phyloP scores from a whole-genome alignment of 768 basidiomycete genomes.

The Rhizopogon sp. region DNA sequence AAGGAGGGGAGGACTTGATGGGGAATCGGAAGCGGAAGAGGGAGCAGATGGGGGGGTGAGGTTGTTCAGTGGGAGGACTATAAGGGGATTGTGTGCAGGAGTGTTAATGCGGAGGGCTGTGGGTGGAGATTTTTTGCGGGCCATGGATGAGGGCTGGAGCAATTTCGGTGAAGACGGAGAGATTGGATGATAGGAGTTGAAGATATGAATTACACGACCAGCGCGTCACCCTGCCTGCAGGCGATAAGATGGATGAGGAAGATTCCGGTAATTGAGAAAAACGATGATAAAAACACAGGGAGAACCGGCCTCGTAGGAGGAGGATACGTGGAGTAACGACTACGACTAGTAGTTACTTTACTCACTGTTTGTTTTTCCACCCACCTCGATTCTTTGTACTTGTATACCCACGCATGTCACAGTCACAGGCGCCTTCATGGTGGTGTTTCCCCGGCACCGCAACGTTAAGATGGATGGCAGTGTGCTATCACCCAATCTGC shows the following conservation, averaged over 20 bases:
- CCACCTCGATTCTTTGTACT: too few species aligned
- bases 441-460: too few species aligned
- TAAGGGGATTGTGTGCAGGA: conserved; percentile 42
- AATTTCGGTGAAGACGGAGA: conserved; percentile 21
- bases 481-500: too few species aligned
- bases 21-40: conserved; percentile 48
- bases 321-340: too few species aligned
- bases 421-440: too few species aligned
- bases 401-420: too few species aligned
- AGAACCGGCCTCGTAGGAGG: background rate
- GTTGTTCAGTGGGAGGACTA: conserved; percentile 44
- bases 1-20: conserved; percentile 30
- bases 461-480: too few species aligned
- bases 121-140: conserved; percentile 49
- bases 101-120: conserved; percentile 56
- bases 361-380: too few species aligned
- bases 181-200: conserved; percentile 23
- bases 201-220: conserved; percentile 29
- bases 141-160: conserved; percentile 28
- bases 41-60: conserved; percentile 43
- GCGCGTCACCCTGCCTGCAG: conserved; percentile 22
- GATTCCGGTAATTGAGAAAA: conserved; percentile 2
- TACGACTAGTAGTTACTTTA: too few species aligned
- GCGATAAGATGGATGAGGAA: conserved; percentile 6
- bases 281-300: conserved; percentile 11